Evolutionary conservation across 495 filamentous ascomycete genomes (phyloP), one percentile per base, ranked within the genome.

Genomic region (Trichocladium uniseriatum): DNA sequence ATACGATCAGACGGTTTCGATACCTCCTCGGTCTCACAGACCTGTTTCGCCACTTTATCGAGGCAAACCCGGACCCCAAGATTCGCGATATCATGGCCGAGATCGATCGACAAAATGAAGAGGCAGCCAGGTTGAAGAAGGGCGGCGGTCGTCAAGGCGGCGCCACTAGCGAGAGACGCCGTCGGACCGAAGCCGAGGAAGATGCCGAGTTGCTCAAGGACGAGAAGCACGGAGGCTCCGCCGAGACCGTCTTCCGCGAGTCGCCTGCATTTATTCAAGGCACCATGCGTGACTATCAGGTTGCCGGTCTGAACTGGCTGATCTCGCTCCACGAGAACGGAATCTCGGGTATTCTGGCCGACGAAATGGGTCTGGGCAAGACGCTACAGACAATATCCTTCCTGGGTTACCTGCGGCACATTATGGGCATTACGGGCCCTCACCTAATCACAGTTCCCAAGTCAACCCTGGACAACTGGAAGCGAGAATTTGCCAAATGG

Each of bases 391-490:
- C 90, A 0, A 80, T 80, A 44, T 69, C 76, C n/a, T 97, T 97
- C 69, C 69, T 97, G 9, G 94, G 94, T 6, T 97, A 99, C 57
- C 77, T 99, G 19, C 81, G 94, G 51, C 90, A 91, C 64, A 78
- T 96, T 28, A 82, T 83, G 62, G 87, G 79, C 47, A 96, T 86
- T 56, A 83, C 76, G 20, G 94, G 94, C 0, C 94, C 94, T n/a
- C 94, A 99, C 70, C 73, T 99, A 6, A 76, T 99, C 37, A 86
- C 77, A 0, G 94, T 99, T 8, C 94, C 94, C 15, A 99, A 99
- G 64, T 96, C 94, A 13, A 99, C 94, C 0, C 77, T 99, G 8
- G 89, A 99, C 70, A 99, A 99, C 64, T 99, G 94, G 94, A 87
- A 89, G 59, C 79, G 91, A 43, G 94, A 99, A 61, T 97, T 96